A percentile compares a stretch with the other conserved stretches of the same genome.
Evolutionary conservation across 495 filamentous ascomycete genomes (phyloP).

Genomic region (Talaromyces nanjingensis): DNA sequence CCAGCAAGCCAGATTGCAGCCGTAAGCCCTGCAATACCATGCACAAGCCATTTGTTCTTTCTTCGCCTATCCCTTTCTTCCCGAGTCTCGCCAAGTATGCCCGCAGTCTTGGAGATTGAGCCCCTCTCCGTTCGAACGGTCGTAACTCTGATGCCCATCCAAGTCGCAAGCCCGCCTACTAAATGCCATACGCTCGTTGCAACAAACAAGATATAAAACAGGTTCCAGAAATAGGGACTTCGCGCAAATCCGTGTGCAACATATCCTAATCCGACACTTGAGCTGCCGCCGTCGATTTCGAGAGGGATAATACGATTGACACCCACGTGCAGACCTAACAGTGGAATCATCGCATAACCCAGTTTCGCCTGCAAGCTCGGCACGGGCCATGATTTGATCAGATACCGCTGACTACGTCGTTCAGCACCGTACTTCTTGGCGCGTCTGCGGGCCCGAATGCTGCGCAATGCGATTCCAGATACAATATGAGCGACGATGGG

Average conservation of each 20-base stretch:
- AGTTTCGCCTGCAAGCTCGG: constrained; percentile 57
- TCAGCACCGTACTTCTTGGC: constrained; percentile 63
- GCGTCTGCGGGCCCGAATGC: constrained; percentile 61
- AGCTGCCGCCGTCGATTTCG: constrained; percentile 71
- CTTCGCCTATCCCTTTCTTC: constrained; percentile 36
- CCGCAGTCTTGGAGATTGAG: constrained; percentile 26
- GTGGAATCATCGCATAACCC: constrained; percentile 58
- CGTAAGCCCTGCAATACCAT: constrained; percentile 50
- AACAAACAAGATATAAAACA: constrained; percentile 62
- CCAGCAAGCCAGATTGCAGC: constrained; percentile 72
- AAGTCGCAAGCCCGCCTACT: constrained; percentile 74
- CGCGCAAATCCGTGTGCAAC: constrained; percentile 80
- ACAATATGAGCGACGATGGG: constrained; percentile 45
- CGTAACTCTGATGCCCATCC: constrained; percentile 52
- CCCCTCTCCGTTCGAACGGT: constrained; percentile 27
- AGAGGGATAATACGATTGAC: constrained; percentile 68
- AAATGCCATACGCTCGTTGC: constrained; percentile 68
- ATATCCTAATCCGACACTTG: constrained; percentile 71
- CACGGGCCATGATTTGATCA: constrained; percentile 53
- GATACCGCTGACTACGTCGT: constrained; percentile 28
- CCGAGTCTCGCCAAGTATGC: constrained; percentile 31
- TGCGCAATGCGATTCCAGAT: constrained; percentile 68
- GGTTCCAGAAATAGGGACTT: constrained; percentile 55
- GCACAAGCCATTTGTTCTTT: constrained; percentile 63
- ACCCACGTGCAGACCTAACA: constrained; percentile 61